phyloP scores from a whole-genome alignment of 768 basidiomycete species.

The Tylopilus vinaceipallidus region DNA sequence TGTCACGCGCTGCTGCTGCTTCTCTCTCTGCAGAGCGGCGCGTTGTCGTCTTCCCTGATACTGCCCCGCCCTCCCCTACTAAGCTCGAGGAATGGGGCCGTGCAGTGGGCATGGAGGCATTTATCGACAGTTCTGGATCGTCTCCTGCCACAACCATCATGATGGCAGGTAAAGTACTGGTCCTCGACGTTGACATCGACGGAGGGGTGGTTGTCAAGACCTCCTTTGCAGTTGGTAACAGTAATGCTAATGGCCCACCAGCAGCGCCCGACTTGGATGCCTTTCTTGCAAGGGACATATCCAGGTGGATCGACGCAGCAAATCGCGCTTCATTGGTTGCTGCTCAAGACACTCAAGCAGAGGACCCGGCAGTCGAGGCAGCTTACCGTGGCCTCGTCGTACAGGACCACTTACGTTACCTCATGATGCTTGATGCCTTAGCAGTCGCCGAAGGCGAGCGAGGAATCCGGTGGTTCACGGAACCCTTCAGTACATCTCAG shows the following conservation, averaged over 20 bases:
- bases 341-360: slow-evolving; percentile 34
- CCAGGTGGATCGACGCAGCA: slow-evolving; percentile 53
- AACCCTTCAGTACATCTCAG: slow-evolving; percentile 29
- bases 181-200: slow-evolving; percentile 70
- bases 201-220: slow-evolving; percentile 58
- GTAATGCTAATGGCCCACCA: slow-evolving; percentile 47
- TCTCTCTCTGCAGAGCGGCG: slow-evolving; percentile 22
- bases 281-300: slow-evolving; percentile 56
- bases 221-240: slow-evolving; percentile 58
- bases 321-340: slow-evolving; percentile 23
- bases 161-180: slow-evolving; percentile 77
- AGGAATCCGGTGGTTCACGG: slow-evolving; percentile 75
- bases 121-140: slow-evolving; percentile 55
- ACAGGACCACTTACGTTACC: slow-evolving; percentile 57
- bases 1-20: slow-evolving; percentile 21
- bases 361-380: slow-evolving; percentile 50
- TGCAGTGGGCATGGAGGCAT: slow-evolving; percentile 70
- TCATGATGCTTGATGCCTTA: slow-evolving; percentile 70
- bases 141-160: slow-evolving; percentile 49
- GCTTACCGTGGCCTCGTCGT: slow-evolving; percentile 47
- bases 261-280: slow-evolving; percentile 50
- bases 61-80: slow-evolving; percentile 25
- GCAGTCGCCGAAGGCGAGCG: slow-evolving; percentile 54
- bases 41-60: slow-evolving; percentile 27
- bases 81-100: slow-evolving; percentile 62